Evolutionary conservation across 2,329 filamentous ascomycete genomes (phyloP).

Genomic region (Penicillium sp.): DNA sequence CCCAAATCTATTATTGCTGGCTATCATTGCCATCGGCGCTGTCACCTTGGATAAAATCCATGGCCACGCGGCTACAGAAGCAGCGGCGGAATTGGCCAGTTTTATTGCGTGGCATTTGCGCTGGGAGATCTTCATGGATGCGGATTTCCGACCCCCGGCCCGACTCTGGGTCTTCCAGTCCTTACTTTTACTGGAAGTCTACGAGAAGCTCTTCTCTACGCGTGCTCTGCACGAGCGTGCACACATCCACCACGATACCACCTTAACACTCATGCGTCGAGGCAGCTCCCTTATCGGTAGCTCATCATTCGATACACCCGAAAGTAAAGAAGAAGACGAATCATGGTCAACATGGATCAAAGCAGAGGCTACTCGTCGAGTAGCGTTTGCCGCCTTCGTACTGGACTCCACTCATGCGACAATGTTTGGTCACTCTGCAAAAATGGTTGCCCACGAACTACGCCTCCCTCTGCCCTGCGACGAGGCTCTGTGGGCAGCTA

Average conservation of each 20-base stretch:
- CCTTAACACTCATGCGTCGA: slow-evolving; percentile 89
- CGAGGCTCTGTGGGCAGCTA: slow-evolving; percentile 88
- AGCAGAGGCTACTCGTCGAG: slow-evolving; percentile 84
- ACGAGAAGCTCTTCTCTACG: slow-evolving; percentile 98
- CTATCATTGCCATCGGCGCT: slow-evolving; percentile 90
- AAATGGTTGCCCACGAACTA: slow-evolving; percentile 97
- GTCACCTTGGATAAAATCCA: slow-evolving; percentile 84
- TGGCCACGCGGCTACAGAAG: slow-evolving; percentile 69
- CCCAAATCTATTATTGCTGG: slow-evolving; percentile 78
- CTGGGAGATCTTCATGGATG: slow-evolving; percentile 93
- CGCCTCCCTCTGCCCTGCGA: slow-evolving; percentile 88
- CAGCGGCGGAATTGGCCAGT: slow-evolving; percentile 80
- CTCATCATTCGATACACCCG: slow-evolving; percentile 80
- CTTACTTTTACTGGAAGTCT: slow-evolving; percentile 82
- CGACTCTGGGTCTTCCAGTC: slow-evolving; percentile 97
- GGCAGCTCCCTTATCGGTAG: slow-evolving; percentile 88
- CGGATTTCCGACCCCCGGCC: slow-evolving; percentile 84
- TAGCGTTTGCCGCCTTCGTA: slow-evolving; percentile 90
- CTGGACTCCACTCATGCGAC: slow-evolving; percentile 95
- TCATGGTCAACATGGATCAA: slow-evolving; percentile 98
- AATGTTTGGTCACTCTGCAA: slow-evolving; percentile 96
- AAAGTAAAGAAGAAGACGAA: slow-evolving; percentile 72
- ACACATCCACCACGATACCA: slow-evolving; percentile 95
- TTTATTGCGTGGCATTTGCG: slow-evolving; percentile 92
- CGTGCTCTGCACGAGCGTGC: slow-evolving; percentile 88